Evolutionary conservation across 2,329 filamentous ascomycete genomes (phyloP), one percentile per base, ranked within the genome.

Genomic region (Fusarium sp.): DNA sequence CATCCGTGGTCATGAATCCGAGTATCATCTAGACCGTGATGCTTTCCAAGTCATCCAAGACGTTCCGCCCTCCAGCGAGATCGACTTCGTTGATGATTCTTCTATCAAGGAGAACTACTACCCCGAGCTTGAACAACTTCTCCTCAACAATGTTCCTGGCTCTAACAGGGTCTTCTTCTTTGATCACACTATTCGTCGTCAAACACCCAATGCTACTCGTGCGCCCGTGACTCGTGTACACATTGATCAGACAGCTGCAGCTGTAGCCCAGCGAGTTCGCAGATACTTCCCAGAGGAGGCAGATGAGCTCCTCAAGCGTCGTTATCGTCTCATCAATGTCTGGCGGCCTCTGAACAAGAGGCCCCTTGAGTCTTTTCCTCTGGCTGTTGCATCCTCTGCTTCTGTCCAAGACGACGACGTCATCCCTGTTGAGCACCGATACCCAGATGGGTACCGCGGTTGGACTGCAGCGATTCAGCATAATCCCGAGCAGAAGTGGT

Each of bases 301-400:
- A 0, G 90, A 92, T 8, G 79, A 82, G 63, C 84, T 96, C 0
- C 87, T 96, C 3, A 80, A 86, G 66, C 90, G 88, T 6, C 90
- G 94, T 5, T 95, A 94, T 82, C 89, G 94, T 69, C 94, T 98
- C 78, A 90, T 98, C 81, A 98, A 97, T 75, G 92, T 98, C 54
- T 98, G 95, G 95, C 88, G 93, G 0, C 91, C 91, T 22, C 83
- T 90, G 14, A 89, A 87, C 81, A 81, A 82, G 75, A 84, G 85
- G 41, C 89, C 91, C 6, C 87, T 93, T 12, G 89, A 90, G 65
- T 88, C 92, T 50, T 89, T 87, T 75, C 93, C 93, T 3, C 85
- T 95, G 3, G 91, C 90, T 0, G 90, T 94, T 39, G 89, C 92
- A 2, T 91, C 92, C 55, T 91, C 90, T 79, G 84, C 88, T 4